Conservation (phyloP, 2,329 filamentous ascomycete genomes). For the Diaporthe sp. region DNA sequence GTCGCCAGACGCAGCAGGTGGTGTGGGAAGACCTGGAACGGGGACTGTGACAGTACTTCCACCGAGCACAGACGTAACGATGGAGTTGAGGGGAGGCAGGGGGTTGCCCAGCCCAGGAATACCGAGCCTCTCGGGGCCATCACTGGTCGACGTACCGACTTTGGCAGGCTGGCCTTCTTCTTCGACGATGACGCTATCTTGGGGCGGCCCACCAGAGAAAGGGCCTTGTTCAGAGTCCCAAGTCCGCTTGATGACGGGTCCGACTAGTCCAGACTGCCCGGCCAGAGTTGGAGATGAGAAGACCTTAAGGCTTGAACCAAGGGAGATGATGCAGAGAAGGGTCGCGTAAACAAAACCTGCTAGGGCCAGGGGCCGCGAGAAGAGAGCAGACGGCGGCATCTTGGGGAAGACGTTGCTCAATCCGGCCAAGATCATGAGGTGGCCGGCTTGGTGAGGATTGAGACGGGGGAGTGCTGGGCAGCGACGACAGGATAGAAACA, state of each 20-base stretch:
- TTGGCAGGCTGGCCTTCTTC: neutral
- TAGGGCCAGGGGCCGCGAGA: constrained; percentile 30
- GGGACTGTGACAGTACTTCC: neutral
- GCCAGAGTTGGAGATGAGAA: constrained; percentile 14
- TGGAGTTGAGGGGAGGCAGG: constrained; percentile 23
- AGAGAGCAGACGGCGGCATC: constrained; percentile 37
- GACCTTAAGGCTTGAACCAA: constrained; percentile 32
- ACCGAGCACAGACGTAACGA: constrained; percentile 34
- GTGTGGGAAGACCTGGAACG: constrained; percentile 26
- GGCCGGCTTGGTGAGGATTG: neutral
- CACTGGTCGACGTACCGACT: neutral
- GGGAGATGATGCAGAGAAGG: constrained; percentile 34
- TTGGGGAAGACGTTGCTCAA: constrained; percentile 7
- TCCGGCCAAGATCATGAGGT: neutral
- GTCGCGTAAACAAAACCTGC: constrained; percentile 18
- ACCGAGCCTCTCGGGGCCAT: constrained; percentile 2
- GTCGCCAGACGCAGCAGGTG: neutral
- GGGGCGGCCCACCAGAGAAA: constrained; percentile 9
- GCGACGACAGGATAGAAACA: constrained; percentile 18
- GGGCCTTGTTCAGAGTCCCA: constrained; percentile 39
- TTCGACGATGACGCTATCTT: neutral
- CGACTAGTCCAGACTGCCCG: neutral
- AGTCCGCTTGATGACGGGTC: constrained; percentile 17
- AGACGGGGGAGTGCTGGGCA: neutral
- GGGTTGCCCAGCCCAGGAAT: constrained; percentile 23